phyloP scores from a whole-genome alignment of 306 rosid species.

The Biancaea sappan region DNA sequence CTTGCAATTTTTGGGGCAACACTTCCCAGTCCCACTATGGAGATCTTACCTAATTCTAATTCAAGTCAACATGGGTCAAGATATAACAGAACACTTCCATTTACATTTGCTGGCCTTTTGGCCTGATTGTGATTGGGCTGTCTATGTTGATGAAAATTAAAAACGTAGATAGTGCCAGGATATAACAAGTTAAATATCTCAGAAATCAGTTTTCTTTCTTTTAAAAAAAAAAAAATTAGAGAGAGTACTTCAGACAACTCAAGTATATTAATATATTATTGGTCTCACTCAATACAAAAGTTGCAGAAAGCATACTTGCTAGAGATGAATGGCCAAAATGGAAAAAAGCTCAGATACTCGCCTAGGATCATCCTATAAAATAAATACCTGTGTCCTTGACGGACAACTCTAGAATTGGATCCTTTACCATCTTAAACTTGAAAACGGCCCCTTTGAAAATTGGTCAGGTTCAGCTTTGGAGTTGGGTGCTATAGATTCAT shows the following conservation, averaged over 20 bases:
- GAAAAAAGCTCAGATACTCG: neutral
- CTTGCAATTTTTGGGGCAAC: neutral
- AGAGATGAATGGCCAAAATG: constrained; percentile 11
- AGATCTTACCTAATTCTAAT: neutral
- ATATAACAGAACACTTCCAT: neutral
- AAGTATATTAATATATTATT: neutral
- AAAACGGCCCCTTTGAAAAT: constrained; percentile 3
- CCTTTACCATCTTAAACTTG: neutral
- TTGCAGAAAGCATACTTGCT: constrained; percentile 3
- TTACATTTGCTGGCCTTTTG: neutral
- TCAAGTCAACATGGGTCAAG: neutral
- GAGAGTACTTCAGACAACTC: neutral
- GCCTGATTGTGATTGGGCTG: constrained; percentile 22
- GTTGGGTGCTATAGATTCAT: constrained; percentile 35
- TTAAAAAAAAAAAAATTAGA: neutral
- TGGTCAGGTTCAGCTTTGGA: constrained; percentile 29
- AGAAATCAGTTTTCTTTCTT: neutral
- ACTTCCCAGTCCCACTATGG: neutral
- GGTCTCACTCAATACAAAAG: neutral
- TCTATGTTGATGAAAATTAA: constrained; percentile 76
- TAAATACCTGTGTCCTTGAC: constrained; percentile 5
- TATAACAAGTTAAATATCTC: constrained; percentile 56
- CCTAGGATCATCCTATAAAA: neutral
- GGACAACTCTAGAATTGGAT: constrained; percentile 17
- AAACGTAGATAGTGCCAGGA: constrained; percentile 85